A percentile compares a stretch with the other conserved stretches of the same genome.
phyloP scores from a whole-genome alignment of 768 basidiomycete genomes.

The Multifurca ochricompacta region DNA sequence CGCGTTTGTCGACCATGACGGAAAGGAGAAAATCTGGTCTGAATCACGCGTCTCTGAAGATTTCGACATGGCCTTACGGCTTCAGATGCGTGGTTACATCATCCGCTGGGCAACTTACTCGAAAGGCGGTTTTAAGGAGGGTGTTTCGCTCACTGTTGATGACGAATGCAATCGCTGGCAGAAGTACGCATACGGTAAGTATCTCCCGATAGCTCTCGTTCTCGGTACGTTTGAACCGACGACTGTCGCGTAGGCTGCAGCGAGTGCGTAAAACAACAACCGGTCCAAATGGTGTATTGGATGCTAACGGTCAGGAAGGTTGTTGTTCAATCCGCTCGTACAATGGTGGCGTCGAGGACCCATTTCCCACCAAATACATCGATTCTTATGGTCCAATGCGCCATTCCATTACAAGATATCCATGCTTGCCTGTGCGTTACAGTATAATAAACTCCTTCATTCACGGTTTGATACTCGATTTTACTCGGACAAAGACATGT shows the following conservation, averaged over 20 bases:
- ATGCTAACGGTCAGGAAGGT: slow-evolving; percentile 29
- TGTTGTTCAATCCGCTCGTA: slow-evolving; percentile 73
- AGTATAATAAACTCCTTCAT: neutral
- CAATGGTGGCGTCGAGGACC: slow-evolving; percentile 78
- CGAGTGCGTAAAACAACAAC: slow-evolving; percentile 36
- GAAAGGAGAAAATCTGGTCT: slow-evolving; percentile 52
- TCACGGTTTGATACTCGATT: neutral
- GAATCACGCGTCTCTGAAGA: slow-evolving; percentile 62
- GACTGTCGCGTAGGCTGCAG: slow-evolving; percentile 41
- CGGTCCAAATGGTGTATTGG: neutral
- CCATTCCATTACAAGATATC: slow-evolving; percentile 46
- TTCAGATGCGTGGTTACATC: slow-evolving; percentile 47
- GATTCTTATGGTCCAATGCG: slow-evolving; percentile 62
- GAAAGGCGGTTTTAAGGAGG: slow-evolving; percentile 81
- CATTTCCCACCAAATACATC: slow-evolving; percentile 69
- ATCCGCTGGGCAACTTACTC: slow-evolving; percentile 79
- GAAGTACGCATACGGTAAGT: slow-evolving; percentile 71
- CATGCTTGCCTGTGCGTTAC: slow-evolving; percentile 42
- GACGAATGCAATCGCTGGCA: slow-evolving; percentile 93
- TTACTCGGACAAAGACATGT: slow-evolving; percentile 33
- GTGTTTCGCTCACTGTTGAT: slow-evolving; percentile 81
- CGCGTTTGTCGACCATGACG: slow-evolving; percentile 44
- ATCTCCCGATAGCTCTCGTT: neutral
- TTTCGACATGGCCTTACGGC: slow-evolving; percentile 56
- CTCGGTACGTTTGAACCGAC: neutral